Conservation (phyloP, 2,329 filamentous ascomycete genomes). For the Blumeriella jaapii region DNA sequence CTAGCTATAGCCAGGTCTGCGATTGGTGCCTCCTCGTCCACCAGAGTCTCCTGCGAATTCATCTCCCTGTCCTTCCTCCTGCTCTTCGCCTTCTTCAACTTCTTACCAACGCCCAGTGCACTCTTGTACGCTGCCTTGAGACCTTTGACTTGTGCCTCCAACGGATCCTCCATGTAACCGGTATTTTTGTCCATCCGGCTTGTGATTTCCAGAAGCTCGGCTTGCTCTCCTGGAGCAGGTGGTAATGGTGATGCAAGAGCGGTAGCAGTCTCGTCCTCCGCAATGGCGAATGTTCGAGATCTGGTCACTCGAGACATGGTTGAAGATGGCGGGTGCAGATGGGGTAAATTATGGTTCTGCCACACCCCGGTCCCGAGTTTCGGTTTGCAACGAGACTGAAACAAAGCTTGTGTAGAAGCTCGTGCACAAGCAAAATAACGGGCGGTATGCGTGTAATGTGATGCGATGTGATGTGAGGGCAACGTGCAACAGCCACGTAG, state of each 20-base stretch:
- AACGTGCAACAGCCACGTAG: slow-evolving; percentile 9
- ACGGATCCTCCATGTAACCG: slow-evolving; percentile 14
- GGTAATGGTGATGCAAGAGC: too few relatives aligned
- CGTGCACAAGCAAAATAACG: too few relatives aligned
- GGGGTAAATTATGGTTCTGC: slow-evolving; percentile 6
- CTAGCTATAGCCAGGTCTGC: slow-evolving; percentile 2
- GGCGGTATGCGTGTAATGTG: too few relatives aligned
- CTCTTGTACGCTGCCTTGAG: slow-evolving; percentile 27
- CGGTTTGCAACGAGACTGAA: slow-evolving; percentile 5
- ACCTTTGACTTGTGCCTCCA: slow-evolving; percentile 20
- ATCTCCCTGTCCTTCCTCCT: slow-evolving; percentile 18
- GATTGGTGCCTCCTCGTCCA: slow-evolving; percentile 5
- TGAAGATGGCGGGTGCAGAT: not conserved
- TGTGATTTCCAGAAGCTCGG: slow-evolving; percentile 12
- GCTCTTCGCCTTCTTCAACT: slow-evolving; percentile 15
- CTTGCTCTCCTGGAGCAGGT: too few relatives aligned
- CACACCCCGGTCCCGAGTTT: slow-evolving; percentile 4
- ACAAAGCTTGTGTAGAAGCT: too few relatives aligned
- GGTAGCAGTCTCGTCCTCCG: slow-evolving; percentile 22
- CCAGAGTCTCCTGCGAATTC: slow-evolving; percentile 6
- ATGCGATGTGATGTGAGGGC: slow-evolving; percentile 1
- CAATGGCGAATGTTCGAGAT: slow-evolving; percentile 23
- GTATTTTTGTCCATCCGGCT: slow-evolving; percentile 14
- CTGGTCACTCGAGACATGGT: slow-evolving; percentile 26
- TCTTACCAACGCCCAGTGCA: slow-evolving; percentile 23